Evolutionary conservation across 1,139 yeast genomes (phyloP), one percentile per base, ranked within the genome.

Genomic region (Geotrichum klebahnii): DNA sequence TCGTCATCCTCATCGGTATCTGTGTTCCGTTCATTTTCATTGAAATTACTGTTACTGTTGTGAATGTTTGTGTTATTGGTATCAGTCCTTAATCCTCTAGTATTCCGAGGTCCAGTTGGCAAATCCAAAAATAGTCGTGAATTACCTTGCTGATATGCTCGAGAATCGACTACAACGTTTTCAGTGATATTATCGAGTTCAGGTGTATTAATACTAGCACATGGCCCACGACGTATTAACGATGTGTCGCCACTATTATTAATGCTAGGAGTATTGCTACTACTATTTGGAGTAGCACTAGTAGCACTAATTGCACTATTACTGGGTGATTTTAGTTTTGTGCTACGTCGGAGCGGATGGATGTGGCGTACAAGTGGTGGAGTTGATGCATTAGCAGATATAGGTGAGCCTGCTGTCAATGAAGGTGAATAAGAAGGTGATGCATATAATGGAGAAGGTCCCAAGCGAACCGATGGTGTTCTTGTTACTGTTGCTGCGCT

Each of bases 331-430:
- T 19, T 26, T 2, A 45, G 50, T 22, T 33, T 45, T 19, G 37
- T 40, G 23, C 45, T 37, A 2, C 50, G 41, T 3, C 51, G 46
- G 19, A 48, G n/a, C 32, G 51, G 51, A 24, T 48, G 51, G 12
- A 48, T 32, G 16, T 48, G 51, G 14, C 36, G 45, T 12, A 35
- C 38, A 12, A 48, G 12, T 4, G 47, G 29, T 3, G 42, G n/a
- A 5, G 34, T 17, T 5, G 34, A 8, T n/a, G 34, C 17, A 5
- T 31, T 31, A 5, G 34, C 5, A 5, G 34, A 31, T 31, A 14
- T n/a, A 5, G 48, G 9, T 28, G n/a, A n/a, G n/a, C n/a, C 48
- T 31, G 29, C 32, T n/a, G 41, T 3, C 26, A 28, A 3, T 38
- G 33, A n/a, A 10, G 22, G 24, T 32, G 35, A 8, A 16, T 34